Percentiles rank a stretch among this genome's conserved stretches.
Conservation (phyloP, 169 alveolate species). For the Cyclospora cayetanensis region DNA sequence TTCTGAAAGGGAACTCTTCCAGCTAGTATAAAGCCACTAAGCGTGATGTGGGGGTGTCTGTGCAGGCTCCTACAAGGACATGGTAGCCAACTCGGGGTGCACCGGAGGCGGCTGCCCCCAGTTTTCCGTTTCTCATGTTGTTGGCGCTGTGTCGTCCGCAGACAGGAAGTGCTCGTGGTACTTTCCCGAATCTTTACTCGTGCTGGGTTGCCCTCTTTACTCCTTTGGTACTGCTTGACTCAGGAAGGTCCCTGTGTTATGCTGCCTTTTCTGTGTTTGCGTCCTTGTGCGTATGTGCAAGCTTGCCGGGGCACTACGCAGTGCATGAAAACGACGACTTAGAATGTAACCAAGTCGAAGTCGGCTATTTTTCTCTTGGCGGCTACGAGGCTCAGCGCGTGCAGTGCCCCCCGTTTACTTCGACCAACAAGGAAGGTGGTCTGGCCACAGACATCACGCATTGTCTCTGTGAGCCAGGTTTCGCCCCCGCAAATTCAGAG, state of each 20-base stretch:
- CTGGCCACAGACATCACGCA: conserved; percentile 11
- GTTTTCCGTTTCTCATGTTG: conserved; percentile 39
- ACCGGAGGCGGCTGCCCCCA: conserved; percentile 57
- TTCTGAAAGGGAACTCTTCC: too few relatives aligned
- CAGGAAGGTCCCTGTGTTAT: neutral
- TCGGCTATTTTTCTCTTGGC: conserved; percentile 60
- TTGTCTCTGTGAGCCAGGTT: conserved; percentile 67
- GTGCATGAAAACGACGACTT: conserved; percentile 30
- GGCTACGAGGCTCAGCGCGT: conserved; percentile 50
- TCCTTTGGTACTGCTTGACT: neutral
- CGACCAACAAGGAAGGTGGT: conserved; percentile 12
- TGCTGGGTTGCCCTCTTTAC: neutral
- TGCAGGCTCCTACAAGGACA: conserved; percentile 63
- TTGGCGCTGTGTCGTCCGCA: conserved; percentile 49
- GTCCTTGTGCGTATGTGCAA: neutral
- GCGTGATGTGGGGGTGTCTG: neutral
- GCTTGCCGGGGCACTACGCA: conserved; percentile 67
- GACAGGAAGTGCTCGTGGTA: conserved; percentile 62
- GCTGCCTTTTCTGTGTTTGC: neutral
- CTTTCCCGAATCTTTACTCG: neutral
- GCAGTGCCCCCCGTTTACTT: conserved; percentile 64
- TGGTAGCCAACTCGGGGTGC: conserved; percentile 65
- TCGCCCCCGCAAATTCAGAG: conserved; percentile 1
- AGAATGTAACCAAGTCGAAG: conserved; percentile 58
- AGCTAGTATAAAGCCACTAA: too few relatives aligned